Base-by-base conservation (phyloP, 495 filamentous ascomycete species). In the Choiromyces venosus region DNA sequence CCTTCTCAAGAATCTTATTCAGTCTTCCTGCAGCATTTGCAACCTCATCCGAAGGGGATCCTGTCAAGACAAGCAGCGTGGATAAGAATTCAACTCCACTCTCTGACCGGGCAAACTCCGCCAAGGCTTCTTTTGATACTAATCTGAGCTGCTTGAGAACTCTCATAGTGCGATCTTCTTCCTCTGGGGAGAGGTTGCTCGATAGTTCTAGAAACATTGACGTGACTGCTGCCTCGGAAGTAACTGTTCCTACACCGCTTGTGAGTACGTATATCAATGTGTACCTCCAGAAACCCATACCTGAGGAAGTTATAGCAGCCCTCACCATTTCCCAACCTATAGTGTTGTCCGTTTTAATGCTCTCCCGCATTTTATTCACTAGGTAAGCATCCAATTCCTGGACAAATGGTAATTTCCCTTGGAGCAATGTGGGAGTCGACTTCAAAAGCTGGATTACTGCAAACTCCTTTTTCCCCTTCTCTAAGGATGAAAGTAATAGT, bases 21-120 rank as follows among this genome's bases (percentile, higher is more conserved):
- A 90, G 71, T 7, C 77, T 82, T 44, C 85, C 83, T 14, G 89
- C 88, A 52, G 85, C 76, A 38, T 83, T 79, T 14, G 87, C 82
- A 21, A 90, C 76, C n/a, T 84, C 84, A 29, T 89, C 87, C 37
- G 86, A 83, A 8, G 85, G 70, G 14, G 86, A 87, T 68, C 91
- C 88, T 29, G 86, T 82, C 10, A 91, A 82, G 67, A 85, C 86
- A 0, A 91, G 80, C 12, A 92, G 77, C 64, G 84, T 86, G 37
- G 84, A 86, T 21, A 89, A 82, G 66, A 91, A 73, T 61, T 84
- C 84, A 5, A 86, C 85, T 21, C 88, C 88, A 73, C 86, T 70
- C 14, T 80, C 65, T 2, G 86, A 85, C 40, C 78, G 79, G 39
- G 85, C 83, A 61, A 87, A 86, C 9, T 77, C 79, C 18, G 77